Conservation (phyloP, 176 grass and related monocot genomes). For the Oryza brachyantha region DNA sequence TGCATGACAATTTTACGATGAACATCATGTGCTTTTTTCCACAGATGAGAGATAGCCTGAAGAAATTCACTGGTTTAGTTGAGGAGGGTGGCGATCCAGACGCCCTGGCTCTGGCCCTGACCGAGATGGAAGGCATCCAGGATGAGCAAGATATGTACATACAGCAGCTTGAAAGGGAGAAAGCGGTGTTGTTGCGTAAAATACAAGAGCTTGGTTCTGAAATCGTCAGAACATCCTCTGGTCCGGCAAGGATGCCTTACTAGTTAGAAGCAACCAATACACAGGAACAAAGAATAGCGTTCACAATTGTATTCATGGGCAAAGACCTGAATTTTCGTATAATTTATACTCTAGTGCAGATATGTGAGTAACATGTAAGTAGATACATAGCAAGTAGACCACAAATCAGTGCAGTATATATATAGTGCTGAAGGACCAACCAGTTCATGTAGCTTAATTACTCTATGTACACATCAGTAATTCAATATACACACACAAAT, state of each 20-base stretch:
- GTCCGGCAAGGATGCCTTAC: conserved; percentile 40
- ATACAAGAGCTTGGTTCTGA: conserved; percentile 70
- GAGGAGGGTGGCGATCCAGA: conserved; percentile 72
- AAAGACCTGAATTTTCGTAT: conserved; percentile 9
- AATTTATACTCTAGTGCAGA: background rate
- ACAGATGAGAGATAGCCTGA: conserved; percentile 66
- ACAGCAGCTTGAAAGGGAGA: conserved; percentile 76
- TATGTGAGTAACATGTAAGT: conserved; percentile 18
- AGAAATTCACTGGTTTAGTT: conserved; percentile 57
- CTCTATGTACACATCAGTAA: background rate
- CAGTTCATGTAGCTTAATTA: background rate
- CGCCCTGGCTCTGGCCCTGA: conserved; percentile 50
- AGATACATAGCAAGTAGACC: conserved; percentile 13
- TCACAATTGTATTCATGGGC: background rate
- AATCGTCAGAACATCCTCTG: conserved; percentile 58
- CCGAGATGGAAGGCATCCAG: conserved; percentile 69
- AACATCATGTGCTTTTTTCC: background rate
- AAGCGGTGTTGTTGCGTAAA: conserved; percentile 43
- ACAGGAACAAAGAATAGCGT: background rate
- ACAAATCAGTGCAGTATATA: background rate
- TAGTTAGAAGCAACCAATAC: conserved; percentile 29
- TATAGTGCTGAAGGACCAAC: background rate
- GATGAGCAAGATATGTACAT: conserved; percentile 65
- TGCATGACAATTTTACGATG: background rate
- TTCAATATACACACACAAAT: background rate